Percentiles rank a stretch among this genome's conserved stretches.
Evolutionary conservation across 805 yeast genomes (phyloP).

Genomic region (Spencermartinsiella europaea): DNA sequence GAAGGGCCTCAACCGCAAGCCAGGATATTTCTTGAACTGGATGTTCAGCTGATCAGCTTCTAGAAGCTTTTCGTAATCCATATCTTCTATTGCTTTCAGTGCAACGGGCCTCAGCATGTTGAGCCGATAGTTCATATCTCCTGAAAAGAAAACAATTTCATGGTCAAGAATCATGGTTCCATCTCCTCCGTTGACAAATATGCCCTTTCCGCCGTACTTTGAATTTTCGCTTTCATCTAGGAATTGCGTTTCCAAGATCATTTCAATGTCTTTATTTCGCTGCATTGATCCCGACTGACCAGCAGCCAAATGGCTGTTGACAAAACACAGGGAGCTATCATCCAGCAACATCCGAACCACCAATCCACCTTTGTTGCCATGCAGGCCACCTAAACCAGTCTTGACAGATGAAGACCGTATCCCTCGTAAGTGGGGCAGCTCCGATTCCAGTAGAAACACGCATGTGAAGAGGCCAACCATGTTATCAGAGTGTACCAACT

Average conservation of each 20-base stretch:
- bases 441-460: constrained; percentile 56
- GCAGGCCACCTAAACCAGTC: constrained; percentile 91
- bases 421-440: constrained; percentile 48
- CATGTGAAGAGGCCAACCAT: constrained; percentile 78
- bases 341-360: constrained; percentile 62
- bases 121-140: constrained; percentile 89
- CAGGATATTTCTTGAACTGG: constrained; percentile 72
- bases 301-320: constrained; percentile 89
- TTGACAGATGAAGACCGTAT: constrained; percentile 74
- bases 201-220: constrained; percentile 16
- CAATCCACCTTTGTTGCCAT: constrained; percentile 70
- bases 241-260: constrained; percentile 46
- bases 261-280: constrained; percentile 79
- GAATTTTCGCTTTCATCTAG: constrained; percentile 16
- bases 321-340: constrained; percentile 68
- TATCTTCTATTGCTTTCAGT: constrained; percentile 44
- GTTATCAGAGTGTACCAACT: constrained; percentile 67
- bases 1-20: constrained; percentile 59
- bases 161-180: constrained; percentile 61
- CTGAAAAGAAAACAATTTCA: constrained; percentile 83
- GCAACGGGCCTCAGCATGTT: constrained; percentile 67
- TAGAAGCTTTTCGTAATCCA: constrained; percentile 48
- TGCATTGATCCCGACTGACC: constrained; percentile 78
- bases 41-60: constrained; percentile 72
- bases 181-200: constrained; percentile 36